Base-by-base conservation (phyloP, 495 filamentous ascomycete genomes). In the Aspergillus sclerotiicarbonarius region DNA sequence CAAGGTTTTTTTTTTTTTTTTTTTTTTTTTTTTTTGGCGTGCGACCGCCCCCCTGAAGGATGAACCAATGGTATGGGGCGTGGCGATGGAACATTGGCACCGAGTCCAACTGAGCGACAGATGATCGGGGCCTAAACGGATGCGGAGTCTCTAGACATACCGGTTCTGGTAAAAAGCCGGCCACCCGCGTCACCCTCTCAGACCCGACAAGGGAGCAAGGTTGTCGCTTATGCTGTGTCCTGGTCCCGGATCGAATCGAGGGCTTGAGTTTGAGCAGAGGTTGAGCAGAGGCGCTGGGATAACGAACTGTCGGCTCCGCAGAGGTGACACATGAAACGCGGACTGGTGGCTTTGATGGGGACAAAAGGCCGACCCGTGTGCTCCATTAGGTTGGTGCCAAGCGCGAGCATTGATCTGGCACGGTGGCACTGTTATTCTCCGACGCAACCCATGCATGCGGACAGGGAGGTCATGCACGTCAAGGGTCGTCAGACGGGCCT, bases 381-480 rank as follows among this genome's bases (percentile, higher is more conserved):
- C 25, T 25, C 31, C 47, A 15, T 29, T 50, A 32, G 47, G 47
- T 29, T 50, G 32, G 31, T 25, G 47, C 47, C 31, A 50, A 47
- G 47, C 16, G 47, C 13, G 16, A 12, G 12, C 25, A 47, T 3
- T 47, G 44, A 47, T 20, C 21, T 47, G 21, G 12, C 31, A 13
- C 21, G 16, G 47, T 47, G 21, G 12, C 31, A 13, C 21, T 15
- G 47, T 32, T 50, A 16, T 29, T 20, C 46, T 49, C 46, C 29
- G 19, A 49, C 19, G 46, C 29, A 25, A 41, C 46, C 44, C 37
- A 57, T 55, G 60, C 52, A 66, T 54, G 48, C 37, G 41, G 31
- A 47, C 57, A 52, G 33, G 62, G 54, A 57, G 62, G 58, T 65
- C 64, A 67, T 73, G 70, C 68, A 71, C 48, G 61, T 61, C 61